Evolutionary conservation across 495 filamentous ascomycete species (phyloP).

Genomic region (Xylaria sp.): DNA sequence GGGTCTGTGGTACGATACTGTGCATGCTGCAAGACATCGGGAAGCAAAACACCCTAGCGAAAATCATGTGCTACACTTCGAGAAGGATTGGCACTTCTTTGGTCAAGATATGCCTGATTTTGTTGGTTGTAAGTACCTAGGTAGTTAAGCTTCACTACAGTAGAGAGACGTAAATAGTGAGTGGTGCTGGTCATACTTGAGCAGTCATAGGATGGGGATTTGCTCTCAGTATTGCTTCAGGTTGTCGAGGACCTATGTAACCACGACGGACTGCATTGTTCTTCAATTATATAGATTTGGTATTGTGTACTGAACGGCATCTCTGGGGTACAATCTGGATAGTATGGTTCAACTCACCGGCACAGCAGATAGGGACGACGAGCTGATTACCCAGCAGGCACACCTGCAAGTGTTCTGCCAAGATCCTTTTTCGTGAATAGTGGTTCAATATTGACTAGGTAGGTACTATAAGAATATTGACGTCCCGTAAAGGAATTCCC

Average conservation of each 20-base stretch:
- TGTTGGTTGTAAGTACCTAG: background rate
- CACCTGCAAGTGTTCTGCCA: background rate
- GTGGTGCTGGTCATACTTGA: background rate
- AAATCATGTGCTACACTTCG: constrained; percentile 15
- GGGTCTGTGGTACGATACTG: background rate
- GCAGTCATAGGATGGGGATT: background rate
- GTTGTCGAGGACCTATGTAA: background rate
- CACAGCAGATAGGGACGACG: background rate
- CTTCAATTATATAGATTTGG: background rate
- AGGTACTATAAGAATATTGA: constrained; percentile 1
- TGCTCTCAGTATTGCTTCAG: background rate
- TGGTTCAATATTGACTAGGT: constrained; percentile 1
- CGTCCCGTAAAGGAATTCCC: background rate
- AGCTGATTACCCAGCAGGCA: background rate
- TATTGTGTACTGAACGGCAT: background rate
- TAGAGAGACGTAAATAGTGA: background rate
- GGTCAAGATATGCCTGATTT: background rate
- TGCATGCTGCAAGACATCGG: constrained; percentile 27
- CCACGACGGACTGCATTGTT: background rate
- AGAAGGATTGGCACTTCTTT: background rate
- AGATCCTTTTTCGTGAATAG: background rate
- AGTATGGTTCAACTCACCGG: background rate
- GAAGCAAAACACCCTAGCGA: constrained; percentile 11
- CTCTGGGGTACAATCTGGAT: background rate
- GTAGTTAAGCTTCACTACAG: background rate